Conservation (phyloP, 306 rosid species). For the peach (Prunus persica) region Prunus_persica_NCBIv2 NC_034012.1:11011001-11011500, state of each 20-base stretch:
- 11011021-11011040: conserved; percentile 91
- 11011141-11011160: not conserved
- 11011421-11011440: conserved; percentile 84
- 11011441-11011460: conserved; percentile 83
- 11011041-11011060: conserved; percentile 88
- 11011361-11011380: not conserved
- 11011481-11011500: conserved; percentile 97
- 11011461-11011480: conserved; percentile 83
- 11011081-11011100: conserved; percentile 94
- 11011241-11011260: not conserved
- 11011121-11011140: conserved; percentile 8
- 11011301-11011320: not conserved
- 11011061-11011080: conserved; percentile 95
- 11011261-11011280: too few species aligned
- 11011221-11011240: not conserved
- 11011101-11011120: conserved; percentile 28
- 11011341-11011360: not conserved
- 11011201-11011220: not conserved
- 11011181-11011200: not conserved
- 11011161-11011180: not conserved
- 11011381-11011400: conserved; percentile 58
- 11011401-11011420: conserved; percentile 79
- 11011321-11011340: not conserved
- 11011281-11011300: not conserved
- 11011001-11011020: conserved; percentile 45